These are phyloP conservation scores for Coemansia nantahalensis DNA, from an alignment of 192 early-diverging fungal species.

Conservation along the genomic window DNA sequence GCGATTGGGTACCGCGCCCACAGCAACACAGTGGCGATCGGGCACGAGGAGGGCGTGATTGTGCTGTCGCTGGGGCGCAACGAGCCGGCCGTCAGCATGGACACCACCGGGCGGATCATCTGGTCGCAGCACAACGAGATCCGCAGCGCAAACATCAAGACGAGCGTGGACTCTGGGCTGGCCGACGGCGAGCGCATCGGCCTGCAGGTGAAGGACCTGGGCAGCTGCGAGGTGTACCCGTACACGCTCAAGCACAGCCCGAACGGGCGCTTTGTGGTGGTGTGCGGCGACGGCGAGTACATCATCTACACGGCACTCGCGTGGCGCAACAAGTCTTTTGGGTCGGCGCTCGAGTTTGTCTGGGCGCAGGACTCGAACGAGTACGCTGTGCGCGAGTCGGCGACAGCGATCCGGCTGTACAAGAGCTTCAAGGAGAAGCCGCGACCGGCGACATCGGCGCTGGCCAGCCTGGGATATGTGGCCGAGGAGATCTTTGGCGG, in stretches of 20 bases:
- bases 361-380: conserved; percentile 97
- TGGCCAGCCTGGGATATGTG: conserved; percentile 69
- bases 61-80: conserved; percentile 94
- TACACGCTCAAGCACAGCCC: conserved; percentile 95
- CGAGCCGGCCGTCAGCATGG: conserved; percentile 96
- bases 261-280: conserved; percentile 98
- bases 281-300: conserved; percentile 98
- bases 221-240: conserved; percentile 97
- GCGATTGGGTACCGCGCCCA: conserved; percentile 79
- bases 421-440: conserved; percentile 95
- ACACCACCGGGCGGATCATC: conserved; percentile 93
- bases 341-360: conserved; percentile 92
- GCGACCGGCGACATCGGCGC: conserved; percentile 49
- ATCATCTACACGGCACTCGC: conserved; percentile 99
- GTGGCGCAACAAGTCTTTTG: conserved; percentile 99
- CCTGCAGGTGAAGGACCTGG: conserved; percentile 88
- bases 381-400: conserved; percentile 95
- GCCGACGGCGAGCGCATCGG: conserved; percentile 92
- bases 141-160: conserved; percentile 91
- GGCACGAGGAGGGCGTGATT: conserved; percentile 96
- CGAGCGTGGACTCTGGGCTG: conserved; percentile 73
- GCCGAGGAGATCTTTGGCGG: conserved; percentile 97
- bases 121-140: conserved; percentile 98
- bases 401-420: conserved; percentile 84
- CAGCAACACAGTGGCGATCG: conserved; percentile 91